These are phyloP conservation scores for Fragilaria crotonensis DNA, from an alignment of 108 stramenopile genomes.

Conservation along the genomic window DNA sequence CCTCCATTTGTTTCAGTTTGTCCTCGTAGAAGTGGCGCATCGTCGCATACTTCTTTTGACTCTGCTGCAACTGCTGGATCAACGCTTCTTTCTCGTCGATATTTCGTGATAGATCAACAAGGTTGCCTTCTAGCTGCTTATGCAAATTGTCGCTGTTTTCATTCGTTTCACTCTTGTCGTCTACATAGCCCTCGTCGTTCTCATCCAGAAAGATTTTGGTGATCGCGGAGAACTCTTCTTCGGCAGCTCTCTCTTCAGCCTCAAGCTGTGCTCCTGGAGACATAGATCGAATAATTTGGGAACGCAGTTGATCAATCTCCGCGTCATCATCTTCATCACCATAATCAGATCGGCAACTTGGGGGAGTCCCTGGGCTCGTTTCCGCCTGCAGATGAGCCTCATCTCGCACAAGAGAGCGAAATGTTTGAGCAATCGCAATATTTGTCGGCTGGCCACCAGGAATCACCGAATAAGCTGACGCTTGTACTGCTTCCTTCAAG, in stretches of 20 bases:
- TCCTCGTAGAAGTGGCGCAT: conserved; percentile 57
- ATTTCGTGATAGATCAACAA: conserved; percentile 32
- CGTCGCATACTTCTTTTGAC: conserved; percentile 42
- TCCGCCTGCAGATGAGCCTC: neutral
- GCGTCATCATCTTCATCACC: neutral
- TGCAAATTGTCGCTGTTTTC: neutral
- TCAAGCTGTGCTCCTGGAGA: neutral
- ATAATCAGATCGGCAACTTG: neutral
- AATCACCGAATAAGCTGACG: neutral
- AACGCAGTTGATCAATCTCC: neutral
- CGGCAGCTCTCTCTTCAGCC: conserved; percentile 22
- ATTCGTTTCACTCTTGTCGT: neutral
- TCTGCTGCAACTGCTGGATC: conserved; percentile 39
- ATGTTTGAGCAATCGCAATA: neutral
- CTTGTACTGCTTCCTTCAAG: conserved; percentile 11
- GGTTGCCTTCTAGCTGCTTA: conserved; percentile 19
- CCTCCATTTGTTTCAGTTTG: conserved; percentile 41
- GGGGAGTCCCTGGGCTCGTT: neutral
- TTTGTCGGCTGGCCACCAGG: neutral
- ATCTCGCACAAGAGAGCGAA: neutral
- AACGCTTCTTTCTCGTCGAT: conserved; percentile 54
- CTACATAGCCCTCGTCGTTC: conserved; percentile 10
- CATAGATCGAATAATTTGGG: neutral
- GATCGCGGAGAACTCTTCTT: conserved; percentile 14
- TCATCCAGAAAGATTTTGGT: conserved; percentile 12